Evolutionary conservation across 2,329 filamentous ascomycete genomes (phyloP), one percentile per base, ranked within the genome.

Genomic region (Beauveria varroae): DNA sequence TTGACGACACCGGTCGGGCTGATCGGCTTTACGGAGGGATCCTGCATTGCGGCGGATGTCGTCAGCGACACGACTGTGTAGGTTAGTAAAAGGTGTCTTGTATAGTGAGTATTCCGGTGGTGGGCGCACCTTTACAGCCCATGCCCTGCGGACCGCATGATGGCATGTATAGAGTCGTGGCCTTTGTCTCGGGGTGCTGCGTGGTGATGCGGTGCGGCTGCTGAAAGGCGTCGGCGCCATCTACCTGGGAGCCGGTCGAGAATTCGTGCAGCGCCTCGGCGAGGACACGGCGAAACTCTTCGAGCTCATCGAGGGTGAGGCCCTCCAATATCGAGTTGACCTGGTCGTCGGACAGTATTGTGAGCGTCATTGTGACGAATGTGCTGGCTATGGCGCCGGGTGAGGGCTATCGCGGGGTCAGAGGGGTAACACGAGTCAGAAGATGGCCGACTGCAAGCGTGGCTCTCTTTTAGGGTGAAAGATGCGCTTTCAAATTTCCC

Each of bases 141-240:
- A 89, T 86, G 30, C 83, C 84, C 8, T 75, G 72, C 0, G 83
- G 82, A 62, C 85, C 85, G 26, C 81, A 84, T 1, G 87, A 87
- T 0, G 89, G 89, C 86, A 91, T 91, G 70, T 91, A 91, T 24
- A 91, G 74, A 2, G 86, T 90, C 20, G 84, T 87, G 34, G 80
- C 77, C 46, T 79, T 79, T 18, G 80, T 81, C 0, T 70, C 71
- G 1, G 74, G 69, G 28, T 80, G 81, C 46, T 78, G 70, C 8
- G 84, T 76, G 0, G 78, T 73, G 10, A 78, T 78, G 37, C 83
- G 77, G 61, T 79, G 75, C 6, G 84, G 85, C 66, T 87, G 83
- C 65, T 86, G 79, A 61, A 81, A 78, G 3, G 79, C 68, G 41
- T 74, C 75, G 43, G 73, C 72, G 40, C 76, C 71, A 28, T 75